Evolutionary conservation across 176 grass and related monocot species (phyloP).

Genomic region (Cenchrus purpureus): DNA sequence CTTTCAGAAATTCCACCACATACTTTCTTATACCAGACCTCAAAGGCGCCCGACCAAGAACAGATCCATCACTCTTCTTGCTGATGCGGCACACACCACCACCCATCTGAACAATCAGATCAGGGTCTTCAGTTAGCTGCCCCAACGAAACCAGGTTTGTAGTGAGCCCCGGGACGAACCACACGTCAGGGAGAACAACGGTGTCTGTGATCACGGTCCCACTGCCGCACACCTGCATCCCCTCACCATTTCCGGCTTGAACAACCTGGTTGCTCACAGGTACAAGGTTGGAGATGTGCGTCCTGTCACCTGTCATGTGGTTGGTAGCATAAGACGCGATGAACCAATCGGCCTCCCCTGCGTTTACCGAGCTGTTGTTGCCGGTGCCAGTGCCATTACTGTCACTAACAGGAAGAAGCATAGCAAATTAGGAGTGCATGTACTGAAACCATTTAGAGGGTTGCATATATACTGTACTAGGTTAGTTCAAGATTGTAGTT

Average conservation of each 20-base stretch:
- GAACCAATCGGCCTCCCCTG: background rate
- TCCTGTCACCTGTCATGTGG: constrained; percentile 17
- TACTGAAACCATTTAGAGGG: background rate
- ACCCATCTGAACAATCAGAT: background rate
- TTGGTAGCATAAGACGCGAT: background rate
- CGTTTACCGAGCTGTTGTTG: background rate
- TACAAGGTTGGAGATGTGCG: background rate
- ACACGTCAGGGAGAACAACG: background rate
- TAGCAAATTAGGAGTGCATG: background rate
- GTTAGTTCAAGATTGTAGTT: background rate
- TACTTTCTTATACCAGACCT: background rate
- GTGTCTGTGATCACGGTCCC: background rate
- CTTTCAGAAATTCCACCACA: constrained; percentile 19
- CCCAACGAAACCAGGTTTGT: background rate
- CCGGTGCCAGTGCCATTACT: background rate
- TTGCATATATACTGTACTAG: background rate
- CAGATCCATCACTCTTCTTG: constrained; percentile 9
- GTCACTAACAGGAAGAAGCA: background rate
- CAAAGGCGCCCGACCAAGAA: background rate
- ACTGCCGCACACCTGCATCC: background rate
- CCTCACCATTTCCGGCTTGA: background rate
- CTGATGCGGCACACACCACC: background rate
- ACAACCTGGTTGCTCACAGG: constrained; percentile 2
- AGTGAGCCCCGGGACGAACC: background rate
- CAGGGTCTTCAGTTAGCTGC: background rate